Conservation (phyloP, 768 basidiomycete genomes). For the Scleroderma bovista region DNA sequence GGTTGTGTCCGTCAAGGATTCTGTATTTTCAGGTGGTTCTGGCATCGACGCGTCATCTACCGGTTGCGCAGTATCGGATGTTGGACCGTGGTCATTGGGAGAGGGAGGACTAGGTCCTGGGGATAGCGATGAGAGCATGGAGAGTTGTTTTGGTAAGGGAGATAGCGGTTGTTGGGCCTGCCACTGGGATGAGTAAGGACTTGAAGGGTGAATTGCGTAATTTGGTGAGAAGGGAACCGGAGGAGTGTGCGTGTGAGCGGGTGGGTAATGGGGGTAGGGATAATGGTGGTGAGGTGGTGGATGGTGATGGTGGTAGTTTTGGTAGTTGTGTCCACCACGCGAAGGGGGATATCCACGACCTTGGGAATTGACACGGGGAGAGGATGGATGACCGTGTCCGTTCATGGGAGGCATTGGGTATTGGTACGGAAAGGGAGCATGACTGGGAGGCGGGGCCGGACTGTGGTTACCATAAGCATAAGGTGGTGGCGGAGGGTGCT, state of each 20-base stretch:
- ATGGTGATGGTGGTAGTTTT: slow-evolving; percentile 29
- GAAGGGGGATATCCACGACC: slow-evolving; percentile 33
- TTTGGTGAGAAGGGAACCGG: slow-evolving; percentile 33
- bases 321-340: slow-evolving; percentile 35
- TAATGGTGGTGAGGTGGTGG: slow-evolving; percentile 30
- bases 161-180: slow-evolving; percentile 44
- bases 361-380: slow-evolving; percentile 30
- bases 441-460: slow-evolving; percentile 23
- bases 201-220: slow-evolving; percentile 17
- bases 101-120: neutral
- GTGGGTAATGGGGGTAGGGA: slow-evolving; percentile 26
- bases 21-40: slow-evolving; percentile 1
- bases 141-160: slow-evolving; percentile 59
- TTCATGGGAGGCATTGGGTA: slow-evolving; percentile 40
- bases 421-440: slow-evolving; percentile 31
- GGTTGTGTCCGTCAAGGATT: slow-evolving; percentile 13
- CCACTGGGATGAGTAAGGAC: slow-evolving; percentile 40
- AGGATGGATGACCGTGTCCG: slow-evolving; percentile 33
- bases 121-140: slow-evolving; percentile 37
- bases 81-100: slow-evolving; percentile 1
- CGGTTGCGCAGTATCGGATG: slow-evolving; percentile 1
- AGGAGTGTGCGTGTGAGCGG: slow-evolving; percentile 25
- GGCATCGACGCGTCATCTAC: neutral
- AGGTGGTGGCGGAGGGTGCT: slow-evolving; percentile 16
- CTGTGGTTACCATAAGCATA: slow-evolving; percentile 26